phyloP scores from a whole-genome alignment of 2,329 filamentous ascomycete species.

The Zymoseptoria crescenta region DNA sequence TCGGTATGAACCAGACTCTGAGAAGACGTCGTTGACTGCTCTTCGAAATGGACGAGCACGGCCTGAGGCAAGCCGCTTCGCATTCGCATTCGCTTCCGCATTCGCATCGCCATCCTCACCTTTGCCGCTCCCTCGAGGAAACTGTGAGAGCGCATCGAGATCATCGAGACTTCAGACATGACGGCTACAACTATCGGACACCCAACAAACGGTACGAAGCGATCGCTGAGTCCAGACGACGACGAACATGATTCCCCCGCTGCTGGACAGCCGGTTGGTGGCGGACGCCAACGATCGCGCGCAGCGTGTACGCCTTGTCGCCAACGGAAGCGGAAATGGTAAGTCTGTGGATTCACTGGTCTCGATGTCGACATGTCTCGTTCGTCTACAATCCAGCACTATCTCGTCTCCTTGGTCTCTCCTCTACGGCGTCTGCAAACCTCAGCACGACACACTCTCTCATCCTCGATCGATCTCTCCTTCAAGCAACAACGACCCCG shows the following conservation, averaged over 20 bases:
- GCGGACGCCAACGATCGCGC: constrained; percentile 26
- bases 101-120: no score
- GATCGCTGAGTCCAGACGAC: constrained; percentile 20
- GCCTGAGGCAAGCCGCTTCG: no score
- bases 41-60: no score
- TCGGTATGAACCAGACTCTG: no score
- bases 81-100: no score
- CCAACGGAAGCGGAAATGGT: constrained; percentile 26
- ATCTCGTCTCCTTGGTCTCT: no score
- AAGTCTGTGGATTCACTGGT: background rate
- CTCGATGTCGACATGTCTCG: no score
- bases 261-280: background rate
- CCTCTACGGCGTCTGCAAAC: no score
- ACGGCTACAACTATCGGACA: constrained; percentile 2
- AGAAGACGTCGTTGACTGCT: no score
- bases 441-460: background rate
- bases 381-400: no score
- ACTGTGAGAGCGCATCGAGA: no score
- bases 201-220: constrained; percentile 14
- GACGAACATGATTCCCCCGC: constrained; percentile 2
- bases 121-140: no score
- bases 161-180: background rate
- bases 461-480: background rate
- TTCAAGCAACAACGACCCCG: background rate
- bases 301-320: constrained; percentile 29